Evolutionary conservation across 257 asterid genomes (phyloP).

Genomic region (Leptodermis oblonga): DNA sequence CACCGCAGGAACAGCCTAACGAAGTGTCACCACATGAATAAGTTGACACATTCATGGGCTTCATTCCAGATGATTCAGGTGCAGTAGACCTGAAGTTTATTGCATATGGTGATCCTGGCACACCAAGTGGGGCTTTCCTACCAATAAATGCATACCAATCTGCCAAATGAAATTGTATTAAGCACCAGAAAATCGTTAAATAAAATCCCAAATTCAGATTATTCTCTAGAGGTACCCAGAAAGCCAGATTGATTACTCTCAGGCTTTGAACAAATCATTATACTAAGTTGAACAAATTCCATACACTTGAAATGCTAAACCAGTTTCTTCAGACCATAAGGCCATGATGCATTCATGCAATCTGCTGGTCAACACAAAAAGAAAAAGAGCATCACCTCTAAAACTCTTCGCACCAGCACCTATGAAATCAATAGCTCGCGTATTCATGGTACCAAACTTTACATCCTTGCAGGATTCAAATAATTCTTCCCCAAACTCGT

Average conservation of each 20-base stretch:
- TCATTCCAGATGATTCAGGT: slow-evolving; percentile 74
- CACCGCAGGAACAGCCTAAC: slow-evolving; percentile 98
- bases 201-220: background rate
- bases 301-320: background rate
- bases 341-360: slow-evolving; percentile 7
- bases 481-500: slow-evolving; percentile 73
- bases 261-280: background rate
- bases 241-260: background rate
- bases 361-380: background rate
- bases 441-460: slow-evolving; percentile 92
- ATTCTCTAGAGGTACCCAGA: background rate
- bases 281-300: background rate
- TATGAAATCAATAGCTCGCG: slow-evolving; percentile 89
- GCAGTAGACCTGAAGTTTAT: slow-evolving; percentile 67
- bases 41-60: slow-evolving; percentile 74
- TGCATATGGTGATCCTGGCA: slow-evolving; percentile 91
- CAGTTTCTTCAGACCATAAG: slow-evolving; percentile 2
- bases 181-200: slow-evolving; percentile 21
- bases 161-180: slow-evolving; percentile 39
- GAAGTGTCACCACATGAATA: slow-evolving; percentile 91
- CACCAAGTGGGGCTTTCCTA: slow-evolving; percentile 55
- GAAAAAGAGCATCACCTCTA: slow-evolving; percentile 40
- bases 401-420: slow-evolving; percentile 95
- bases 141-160: slow-evolving; percentile 94
- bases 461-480: slow-evolving; percentile 98